phyloP scores from a whole-genome alignment of 768 basidiomycete species.

The Boletus sp. region DNA sequence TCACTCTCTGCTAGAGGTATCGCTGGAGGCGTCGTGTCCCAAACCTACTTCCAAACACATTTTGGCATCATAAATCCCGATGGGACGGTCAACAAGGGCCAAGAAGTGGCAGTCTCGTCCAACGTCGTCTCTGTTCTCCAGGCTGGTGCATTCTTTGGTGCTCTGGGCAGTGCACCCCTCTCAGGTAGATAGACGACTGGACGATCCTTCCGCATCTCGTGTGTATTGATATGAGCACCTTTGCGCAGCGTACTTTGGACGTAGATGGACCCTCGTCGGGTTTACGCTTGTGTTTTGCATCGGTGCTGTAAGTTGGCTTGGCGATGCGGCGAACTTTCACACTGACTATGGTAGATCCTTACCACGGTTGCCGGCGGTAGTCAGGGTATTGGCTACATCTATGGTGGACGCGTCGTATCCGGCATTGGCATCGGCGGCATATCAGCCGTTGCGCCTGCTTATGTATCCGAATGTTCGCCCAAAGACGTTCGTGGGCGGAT shows the following conservation, averaged over 20 bases:
- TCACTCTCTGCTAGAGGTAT: conserved; percentile 46
- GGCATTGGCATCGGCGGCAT: conserved; percentile 84
- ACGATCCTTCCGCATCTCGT: neutral
- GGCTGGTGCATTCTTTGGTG: conserved; percentile 87
- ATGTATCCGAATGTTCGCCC: conserved; percentile 84
- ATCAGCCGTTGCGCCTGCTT: conserved; percentile 81
- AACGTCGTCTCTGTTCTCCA: conserved; percentile 88
- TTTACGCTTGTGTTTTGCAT: conserved; percentile 65
- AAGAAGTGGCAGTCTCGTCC: conserved; percentile 59
- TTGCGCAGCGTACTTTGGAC: conserved; percentile 57
- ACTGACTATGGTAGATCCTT: conserved; percentile 47
- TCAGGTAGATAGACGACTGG: conserved; percentile 53
- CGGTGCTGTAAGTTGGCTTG: conserved; percentile 61
- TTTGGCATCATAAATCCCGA: conserved; percentile 56
- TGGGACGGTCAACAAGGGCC: conserved; percentile 39
- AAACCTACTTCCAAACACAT: conserved; percentile 55
- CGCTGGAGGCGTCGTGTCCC: conserved; percentile 67
- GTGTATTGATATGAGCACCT: neutral
- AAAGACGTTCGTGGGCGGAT: conserved; percentile 85
- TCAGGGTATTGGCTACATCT: conserved; percentile 66
- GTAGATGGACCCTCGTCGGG: conserved; percentile 58
- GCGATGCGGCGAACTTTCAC: neutral
- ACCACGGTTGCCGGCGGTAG: conserved; percentile 61
- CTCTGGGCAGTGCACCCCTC: conserved; percentile 67
- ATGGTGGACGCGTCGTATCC: conserved; percentile 76